These are phyloP conservation scores for Coprinopsis marcescibilis DNA, from an alignment of 768 basidiomycete genomes.

Conservation along the genomic window DNA sequence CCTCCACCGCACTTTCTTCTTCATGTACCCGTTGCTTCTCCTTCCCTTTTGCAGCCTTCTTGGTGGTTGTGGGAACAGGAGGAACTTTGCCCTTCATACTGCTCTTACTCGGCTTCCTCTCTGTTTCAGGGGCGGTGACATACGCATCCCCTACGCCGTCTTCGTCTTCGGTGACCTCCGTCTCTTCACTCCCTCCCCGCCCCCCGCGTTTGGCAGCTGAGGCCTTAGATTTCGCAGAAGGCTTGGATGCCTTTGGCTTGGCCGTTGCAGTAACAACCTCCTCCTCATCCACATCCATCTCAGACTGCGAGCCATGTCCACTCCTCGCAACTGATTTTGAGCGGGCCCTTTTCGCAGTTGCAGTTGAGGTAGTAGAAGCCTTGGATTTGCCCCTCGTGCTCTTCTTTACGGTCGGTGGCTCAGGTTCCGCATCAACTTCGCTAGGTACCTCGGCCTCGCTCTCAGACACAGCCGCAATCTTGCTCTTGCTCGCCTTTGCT, in stretches of 20 bases:
- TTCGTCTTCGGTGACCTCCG: too few species aligned
- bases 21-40: too few species aligned
- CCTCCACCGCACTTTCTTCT: background rate
- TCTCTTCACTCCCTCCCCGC: too few species aligned
- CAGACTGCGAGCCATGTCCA: slow-evolving; percentile 8
- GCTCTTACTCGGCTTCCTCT: slow-evolving; percentile 5
- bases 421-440: background rate
- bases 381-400: background rate
- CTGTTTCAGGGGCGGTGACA: background rate
- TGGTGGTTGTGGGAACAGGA: background rate
- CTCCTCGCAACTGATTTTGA: slow-evolving; percentile 23
- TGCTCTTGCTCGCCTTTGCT: background rate
- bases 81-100: background rate
- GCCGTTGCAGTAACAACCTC: background rate
- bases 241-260: background rate
- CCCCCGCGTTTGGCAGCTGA: too few species aligned
- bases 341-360: slow-evolving; percentile 13
- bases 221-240: background rate
- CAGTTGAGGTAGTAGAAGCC: background rate
- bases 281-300: slow-evolving; percentile 1
- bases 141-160: background rate
- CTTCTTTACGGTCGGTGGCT: slow-evolving; percentile 1
- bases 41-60: background rate
- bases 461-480: background rate
- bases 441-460: background rate